phyloP scores from a whole-genome alignment of 164 flowering plant species.

The Piper longum region DNA sequence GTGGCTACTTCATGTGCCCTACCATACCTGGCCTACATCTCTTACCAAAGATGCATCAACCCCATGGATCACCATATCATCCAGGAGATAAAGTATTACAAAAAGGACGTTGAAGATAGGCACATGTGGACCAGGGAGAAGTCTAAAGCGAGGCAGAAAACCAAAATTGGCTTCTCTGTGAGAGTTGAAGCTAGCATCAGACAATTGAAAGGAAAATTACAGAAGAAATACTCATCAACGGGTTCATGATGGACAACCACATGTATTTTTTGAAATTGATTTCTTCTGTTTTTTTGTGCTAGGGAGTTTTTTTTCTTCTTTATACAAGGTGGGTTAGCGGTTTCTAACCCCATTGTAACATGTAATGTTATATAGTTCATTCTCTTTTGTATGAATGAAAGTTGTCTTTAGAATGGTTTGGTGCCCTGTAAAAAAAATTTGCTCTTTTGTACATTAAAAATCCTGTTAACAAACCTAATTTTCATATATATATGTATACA shows the following conservation, averaged over 20 bases:
- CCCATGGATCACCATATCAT: conserved; percentile 57
- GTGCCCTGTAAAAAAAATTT: conserved; percentile 18
- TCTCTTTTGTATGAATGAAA: conserved; percentile 37
- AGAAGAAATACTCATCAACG: conserved; percentile 34
- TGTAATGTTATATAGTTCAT: too few relatives aligned
- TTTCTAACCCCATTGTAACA: too few relatives aligned
- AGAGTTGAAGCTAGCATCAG: conserved; percentile 46
- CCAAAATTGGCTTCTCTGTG: conserved; percentile 44
- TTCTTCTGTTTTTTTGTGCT: neutral
- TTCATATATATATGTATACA: too few relatives aligned
- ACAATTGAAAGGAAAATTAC: conserved; percentile 26
- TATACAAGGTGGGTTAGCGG: too few relatives aligned
- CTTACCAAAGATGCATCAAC: conserved; percentile 26
- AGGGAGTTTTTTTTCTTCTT: neutral
- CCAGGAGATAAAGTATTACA: conserved; percentile 43
- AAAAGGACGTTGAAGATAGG: conserved; percentile 26
- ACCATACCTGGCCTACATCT: conserved; percentile 34
- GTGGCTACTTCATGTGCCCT: conserved; percentile 25
- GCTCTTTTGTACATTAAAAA: conserved; percentile 94
- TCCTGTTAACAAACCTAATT: conserved; percentile 4
- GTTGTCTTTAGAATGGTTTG: conserved; percentile 52
- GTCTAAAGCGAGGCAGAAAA: conserved; percentile 23
- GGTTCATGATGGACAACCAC: conserved; percentile 9
- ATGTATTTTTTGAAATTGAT: neutral
- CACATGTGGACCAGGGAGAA: conserved; percentile 47